Base-by-base conservation (phyloP, 2,329 filamentous ascomycete genomes). In the Microascus cirrosus region DNA sequence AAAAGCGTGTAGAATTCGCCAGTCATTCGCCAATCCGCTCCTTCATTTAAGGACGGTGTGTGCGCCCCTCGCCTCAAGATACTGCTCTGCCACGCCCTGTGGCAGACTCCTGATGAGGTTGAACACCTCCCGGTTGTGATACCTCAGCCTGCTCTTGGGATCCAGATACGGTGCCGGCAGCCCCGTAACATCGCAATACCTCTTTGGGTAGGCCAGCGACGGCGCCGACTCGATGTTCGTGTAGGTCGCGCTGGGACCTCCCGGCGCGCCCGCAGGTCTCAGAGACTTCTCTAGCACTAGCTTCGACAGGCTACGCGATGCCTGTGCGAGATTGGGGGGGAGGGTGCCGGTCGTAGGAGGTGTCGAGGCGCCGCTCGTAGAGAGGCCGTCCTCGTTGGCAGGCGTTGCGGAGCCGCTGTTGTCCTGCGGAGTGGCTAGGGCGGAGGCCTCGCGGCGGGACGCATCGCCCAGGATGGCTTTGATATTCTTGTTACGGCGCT, bases 401-500 rank as follows among this genome's bases (percentile, higher is more conserved):
- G 68, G 87, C 1, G 92, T 95, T 7, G 82, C 89, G 57, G 84
- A 80, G 63, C 91, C 91, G 67, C 87, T 92, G 64, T 74, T 69
- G 69, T 90, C 89, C 68, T 89, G 87, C 0, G 90, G 80, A 1
- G 83, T 96, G 18, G 87, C 90, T 67, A 92, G 79, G 39, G 89
- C 80, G 3, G 91, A 95, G n/a, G 90, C 90, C 76, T 97, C 93
- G 68, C 88, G 90, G 64, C 90, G 87, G 24, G 89, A 84, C 13
- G 88, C 89, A 67, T 99, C 94, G 60, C 90, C 88, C 61, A 99
- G 80, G 61, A 99, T 94, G 65, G 95, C 90, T 73, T 97, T 97
- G 73, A 97, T 86, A 72, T 96, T 97, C 78, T 99, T 99, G 82
- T 99, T 99, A 72, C 94, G 90, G 56, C 94, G 91, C 72, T 92